Conservation (phyloP, 148 eudicot genomes). For the Cornus suecica region DNA sequence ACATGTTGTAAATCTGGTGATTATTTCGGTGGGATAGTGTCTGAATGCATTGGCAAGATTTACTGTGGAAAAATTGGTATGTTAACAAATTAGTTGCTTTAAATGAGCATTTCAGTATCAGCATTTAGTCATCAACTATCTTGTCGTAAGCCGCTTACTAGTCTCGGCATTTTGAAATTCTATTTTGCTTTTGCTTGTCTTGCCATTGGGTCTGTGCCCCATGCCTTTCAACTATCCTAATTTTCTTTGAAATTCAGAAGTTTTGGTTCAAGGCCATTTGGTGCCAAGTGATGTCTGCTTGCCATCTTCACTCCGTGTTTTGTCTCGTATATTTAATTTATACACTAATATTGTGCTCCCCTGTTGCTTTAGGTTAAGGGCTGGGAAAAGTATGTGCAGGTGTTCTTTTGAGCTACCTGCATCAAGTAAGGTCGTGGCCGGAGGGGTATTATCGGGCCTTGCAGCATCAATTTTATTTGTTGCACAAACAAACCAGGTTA, state of each 20-base stretch:
- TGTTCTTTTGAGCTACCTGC: slow-evolving; percentile 41
- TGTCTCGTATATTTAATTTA: neutral
- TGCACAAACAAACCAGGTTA: slow-evolving; percentile 67
- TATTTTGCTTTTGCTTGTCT: too few species aligned
- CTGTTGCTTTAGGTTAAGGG: slow-evolving; percentile 34
- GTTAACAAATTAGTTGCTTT: neutral
- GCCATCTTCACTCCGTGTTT: neutral
- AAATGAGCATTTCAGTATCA: neutral
- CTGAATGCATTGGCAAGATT: neutral
- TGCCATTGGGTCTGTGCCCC: neutral
- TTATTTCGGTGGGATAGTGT: neutral
- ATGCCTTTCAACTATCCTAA: neutral
- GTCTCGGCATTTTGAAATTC: neutral
- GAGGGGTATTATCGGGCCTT: slow-evolving; percentile 62
- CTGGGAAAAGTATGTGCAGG: slow-evolving; percentile 24
- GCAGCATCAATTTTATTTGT: slow-evolving; percentile 63
- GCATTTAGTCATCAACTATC: neutral
- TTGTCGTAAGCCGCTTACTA: neutral
- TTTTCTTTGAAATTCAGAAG: slow-evolving; percentile 2
- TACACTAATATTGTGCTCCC: neutral
- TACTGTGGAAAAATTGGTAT: neutral
- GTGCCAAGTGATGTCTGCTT: neutral
- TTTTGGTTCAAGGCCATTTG: neutral
- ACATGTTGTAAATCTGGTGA: neutral
- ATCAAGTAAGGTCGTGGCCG: slow-evolving; percentile 35